Conservation (phyloP, 2,329 filamentous ascomycete genomes). For the Calonectria fujianensis region DNA sequence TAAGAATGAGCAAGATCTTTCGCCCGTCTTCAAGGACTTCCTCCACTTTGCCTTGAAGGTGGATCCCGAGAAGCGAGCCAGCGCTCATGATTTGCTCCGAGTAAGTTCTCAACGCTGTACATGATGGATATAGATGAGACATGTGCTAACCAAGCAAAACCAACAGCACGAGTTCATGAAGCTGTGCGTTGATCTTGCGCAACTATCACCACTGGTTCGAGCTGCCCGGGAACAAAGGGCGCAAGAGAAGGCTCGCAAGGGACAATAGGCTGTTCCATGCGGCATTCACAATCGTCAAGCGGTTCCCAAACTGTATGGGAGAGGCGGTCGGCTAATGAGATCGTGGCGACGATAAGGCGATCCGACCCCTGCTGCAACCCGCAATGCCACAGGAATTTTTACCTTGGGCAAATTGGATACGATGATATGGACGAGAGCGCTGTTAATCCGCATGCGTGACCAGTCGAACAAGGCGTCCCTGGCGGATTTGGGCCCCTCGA, state of each 20-base stretch:
- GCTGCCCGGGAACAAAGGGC: slow-evolving; percentile 90
- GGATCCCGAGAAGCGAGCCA: slow-evolving; percentile 96
- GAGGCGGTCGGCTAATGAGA: slow-evolving; percentile 42
- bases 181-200: slow-evolving; percentile 81
- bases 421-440: slow-evolving; percentile 38
- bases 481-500: slow-evolving; percentile 44
- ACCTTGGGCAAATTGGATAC: slow-evolving; percentile 37
- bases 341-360: slow-evolving; percentile 46
- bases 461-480: slow-evolving; percentile 34
- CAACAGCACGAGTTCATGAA: slow-evolving; percentile 87
- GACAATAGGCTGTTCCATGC: slow-evolving; percentile 54
- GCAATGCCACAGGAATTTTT: slow-evolving; percentile 21
- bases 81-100: slow-evolving; percentile 92
- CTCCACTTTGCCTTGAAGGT: slow-evolving; percentile 95
- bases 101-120: slow-evolving; percentile 75
- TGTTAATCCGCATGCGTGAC: slow-evolving; percentile 35
- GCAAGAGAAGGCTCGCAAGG: slow-evolving; percentile 87
- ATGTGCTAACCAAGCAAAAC: slow-evolving; percentile 45
- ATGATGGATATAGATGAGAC: not conserved
- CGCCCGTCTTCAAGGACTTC: slow-evolving; percentile 91
- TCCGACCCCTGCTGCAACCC: slow-evolving; percentile 14
- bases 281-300: slow-evolving; percentile 28
- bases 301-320: slow-evolving; percentile 34
- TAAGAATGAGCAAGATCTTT: slow-evolving; percentile 91
- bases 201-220: slow-evolving; percentile 89